Conservation (phyloP, 805 yeast genomes). For the Starmerella vaccinii region DNA sequence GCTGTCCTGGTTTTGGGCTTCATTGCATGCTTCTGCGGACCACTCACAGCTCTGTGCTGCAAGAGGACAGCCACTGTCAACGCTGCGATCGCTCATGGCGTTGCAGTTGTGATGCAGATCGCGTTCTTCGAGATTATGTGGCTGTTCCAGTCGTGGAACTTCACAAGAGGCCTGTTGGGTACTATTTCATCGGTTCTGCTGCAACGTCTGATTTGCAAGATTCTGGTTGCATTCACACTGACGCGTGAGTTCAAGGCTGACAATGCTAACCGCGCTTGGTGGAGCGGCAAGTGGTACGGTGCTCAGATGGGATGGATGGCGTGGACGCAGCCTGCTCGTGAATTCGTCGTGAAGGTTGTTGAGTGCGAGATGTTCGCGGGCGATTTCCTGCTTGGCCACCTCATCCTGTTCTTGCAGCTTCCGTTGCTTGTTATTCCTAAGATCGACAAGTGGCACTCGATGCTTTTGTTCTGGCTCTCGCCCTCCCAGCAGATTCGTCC, state of each 20-base stretch:
- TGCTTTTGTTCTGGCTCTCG: slow-evolving; percentile 97
- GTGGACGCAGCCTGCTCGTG: slow-evolving; percentile 91
- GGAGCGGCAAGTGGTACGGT: slow-evolving; percentile 99
- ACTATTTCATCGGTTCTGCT: slow-evolving; percentile 70
- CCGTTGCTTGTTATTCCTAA: slow-evolving; percentile 79
- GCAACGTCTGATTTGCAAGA: slow-evolving; percentile 79
- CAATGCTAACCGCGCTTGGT: slow-evolving; percentile 93
- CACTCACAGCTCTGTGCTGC: slow-evolving; percentile 86
- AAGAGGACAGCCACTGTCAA: slow-evolving; percentile 91
- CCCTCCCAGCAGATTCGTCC: slow-evolving; percentile 96
- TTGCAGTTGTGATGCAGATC: slow-evolving; percentile 80
- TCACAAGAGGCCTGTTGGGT: slow-evolving; percentile 79
- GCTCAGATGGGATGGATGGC: slow-evolving; percentile 89
- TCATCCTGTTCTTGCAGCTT: slow-evolving; percentile 75
- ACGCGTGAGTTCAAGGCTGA: slow-evolving; percentile 96
- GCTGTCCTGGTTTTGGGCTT: slow-evolving; percentile 64
- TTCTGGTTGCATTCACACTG: slow-evolving; percentile 63
- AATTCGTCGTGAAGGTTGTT: slow-evolving; percentile 83
- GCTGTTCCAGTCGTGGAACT: slow-evolving; percentile 89
- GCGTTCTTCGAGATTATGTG: slow-evolving; percentile 90
- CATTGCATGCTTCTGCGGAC: slow-evolving; percentile 95
- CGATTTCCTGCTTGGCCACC: slow-evolving; percentile 88
- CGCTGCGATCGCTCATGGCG: slow-evolving; percentile 94
- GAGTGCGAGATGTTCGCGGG: slow-evolving; percentile 95
- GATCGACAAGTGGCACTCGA: slow-evolving; percentile 95